A percentile compares a stretch with the other conserved stretches of the same genome.
Conservation (phyloP, 192 early-diverging fungal genomes). For the Physocladia obscura region DNA sequence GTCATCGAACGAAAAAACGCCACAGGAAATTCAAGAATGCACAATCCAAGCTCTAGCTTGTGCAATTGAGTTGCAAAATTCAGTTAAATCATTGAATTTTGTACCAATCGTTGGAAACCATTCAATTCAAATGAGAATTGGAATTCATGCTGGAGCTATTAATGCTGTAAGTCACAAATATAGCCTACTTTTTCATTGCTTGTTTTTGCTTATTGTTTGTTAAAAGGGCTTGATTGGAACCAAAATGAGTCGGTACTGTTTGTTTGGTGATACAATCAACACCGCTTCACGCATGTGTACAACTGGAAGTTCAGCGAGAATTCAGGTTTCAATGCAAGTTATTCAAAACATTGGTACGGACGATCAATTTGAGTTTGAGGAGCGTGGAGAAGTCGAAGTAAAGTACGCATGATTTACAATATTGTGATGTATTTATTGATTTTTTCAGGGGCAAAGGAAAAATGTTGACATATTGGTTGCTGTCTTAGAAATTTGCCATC, state of each 20-base stretch:
- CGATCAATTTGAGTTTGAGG: conserved; percentile 31
- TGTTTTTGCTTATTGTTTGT: conserved; percentile 3
- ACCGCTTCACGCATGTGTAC: conserved; percentile 43
- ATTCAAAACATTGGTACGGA: conserved; percentile 10
- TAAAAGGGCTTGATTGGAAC: conserved; percentile 40
- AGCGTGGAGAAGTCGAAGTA: conserved; percentile 41
- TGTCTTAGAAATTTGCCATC: not conserved
- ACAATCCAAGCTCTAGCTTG: conserved; percentile 20
- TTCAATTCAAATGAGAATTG: conserved; percentile 33
- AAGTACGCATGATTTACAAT: not conserved
- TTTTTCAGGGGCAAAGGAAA: conserved; percentile 31
- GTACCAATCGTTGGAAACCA: conserved; percentile 15
- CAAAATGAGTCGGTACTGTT: conserved; percentile 51
- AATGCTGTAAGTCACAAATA: conserved; percentile 8
- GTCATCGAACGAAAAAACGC: not conserved
- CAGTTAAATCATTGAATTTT: conserved; percentile 10
- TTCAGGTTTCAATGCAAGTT: conserved; percentile 35
- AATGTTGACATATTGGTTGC: conserved; percentile 43
- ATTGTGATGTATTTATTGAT: not conserved
- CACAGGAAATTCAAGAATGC: conserved; percentile 14
- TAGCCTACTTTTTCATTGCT: not conserved
- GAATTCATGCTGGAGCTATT: conserved; percentile 40
- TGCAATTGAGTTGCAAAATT: conserved; percentile 12
- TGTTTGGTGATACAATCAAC: conserved; percentile 45
- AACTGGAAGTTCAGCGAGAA: conserved; percentile 27